phyloP scores from a whole-genome alignment of 352 stramenopile genomes.

The Phytophthora crassamura region DNA sequence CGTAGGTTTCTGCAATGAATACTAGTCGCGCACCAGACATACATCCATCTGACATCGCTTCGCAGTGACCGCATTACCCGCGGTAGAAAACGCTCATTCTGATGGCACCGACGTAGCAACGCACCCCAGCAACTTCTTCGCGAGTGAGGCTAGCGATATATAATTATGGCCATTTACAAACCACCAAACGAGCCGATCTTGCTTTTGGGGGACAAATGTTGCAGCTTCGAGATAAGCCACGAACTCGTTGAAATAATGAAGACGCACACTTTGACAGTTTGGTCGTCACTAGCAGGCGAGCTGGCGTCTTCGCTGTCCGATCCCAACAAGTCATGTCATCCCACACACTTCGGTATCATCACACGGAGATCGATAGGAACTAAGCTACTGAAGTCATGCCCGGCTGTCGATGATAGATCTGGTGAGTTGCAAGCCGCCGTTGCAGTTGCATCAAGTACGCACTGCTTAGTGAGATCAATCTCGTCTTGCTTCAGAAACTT shows the following conservation, averaged over 20 bases:
- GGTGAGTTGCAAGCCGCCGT: background rate
- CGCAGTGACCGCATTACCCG: constrained; percentile 14
- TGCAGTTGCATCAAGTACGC: background rate
- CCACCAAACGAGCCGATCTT: constrained; percentile 15
- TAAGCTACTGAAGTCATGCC: background rate
- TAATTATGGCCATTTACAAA: background rate
- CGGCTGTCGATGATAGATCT: background rate
- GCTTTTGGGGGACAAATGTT: background rate
- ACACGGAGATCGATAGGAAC: background rate
- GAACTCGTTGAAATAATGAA: background rate
- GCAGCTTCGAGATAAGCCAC: background rate
- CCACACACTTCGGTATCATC: background rate
- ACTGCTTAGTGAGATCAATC: background rate
- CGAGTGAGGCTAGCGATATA: constrained; percentile 1
- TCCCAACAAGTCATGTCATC: background rate
- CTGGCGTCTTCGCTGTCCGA: background rate
- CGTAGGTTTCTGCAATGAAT: constrained; percentile 6
- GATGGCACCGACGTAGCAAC: constrained; percentile 21
- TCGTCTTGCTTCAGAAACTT: constrained; percentile 2
- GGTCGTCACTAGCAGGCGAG: background rate
- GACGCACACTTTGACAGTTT: background rate
- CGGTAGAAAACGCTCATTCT: constrained; percentile 21
- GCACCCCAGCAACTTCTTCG: constrained; percentile 11
- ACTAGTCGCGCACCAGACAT: constrained; percentile 2
- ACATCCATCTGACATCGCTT: constrained; percentile 6